Evolutionary conservation across 2,329 filamentous ascomycete genomes (phyloP), one percentile per base, ranked within the genome.

Genomic region (Hirsutella minnesotensis): DNA sequence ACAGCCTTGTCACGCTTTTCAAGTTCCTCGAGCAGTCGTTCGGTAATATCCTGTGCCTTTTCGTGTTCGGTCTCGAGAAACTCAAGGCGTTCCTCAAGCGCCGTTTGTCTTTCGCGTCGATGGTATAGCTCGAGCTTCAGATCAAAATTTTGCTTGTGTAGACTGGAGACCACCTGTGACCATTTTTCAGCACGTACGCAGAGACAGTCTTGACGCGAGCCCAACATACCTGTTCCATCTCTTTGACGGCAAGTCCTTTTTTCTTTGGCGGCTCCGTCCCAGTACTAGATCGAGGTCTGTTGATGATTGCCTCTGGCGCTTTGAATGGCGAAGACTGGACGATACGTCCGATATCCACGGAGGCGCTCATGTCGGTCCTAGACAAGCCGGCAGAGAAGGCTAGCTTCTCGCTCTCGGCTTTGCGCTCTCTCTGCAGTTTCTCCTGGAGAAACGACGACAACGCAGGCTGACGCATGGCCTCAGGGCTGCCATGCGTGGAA

Each of bases 131-230:
- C 81, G 27, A 86, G 66, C 58, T 87, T 86, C 35, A 87, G 68
- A 50, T 85, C 81, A 51, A 86, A 87, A 53, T 86, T 87, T 60
- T 85, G 77, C 56, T 87, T 87, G 57, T 81, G 78, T 19, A 86
- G 62, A 2, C 69, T 79, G 4, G 81, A 83, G 41, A 86, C 63
- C 42, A 79, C 75, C 72, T 83, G 31, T 27, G 3, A 9, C 27
- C 24, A 27, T 27, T 16, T 27, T 13, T 15, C 10, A 16, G 43
- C 51, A 45, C 52, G 48, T 24, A 16, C 12, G n/a, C n/a, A n/a
- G n/a, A n/a, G 1, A 4, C 21, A 10, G 2, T 18, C 7, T n/a
- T 5, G 18, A 18, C 3, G 12, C 15, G 16, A 13, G 40, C 18
- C 9, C 38, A 18, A 47, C 67, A 44, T 60, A 80, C 77, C 63